Percentiles rank a stretch among this genome's conserved stretches.
phyloP scores from a whole-genome alignment of 202 grass and related monocot genomes.

The Brachypodium distachyon region DNA sequence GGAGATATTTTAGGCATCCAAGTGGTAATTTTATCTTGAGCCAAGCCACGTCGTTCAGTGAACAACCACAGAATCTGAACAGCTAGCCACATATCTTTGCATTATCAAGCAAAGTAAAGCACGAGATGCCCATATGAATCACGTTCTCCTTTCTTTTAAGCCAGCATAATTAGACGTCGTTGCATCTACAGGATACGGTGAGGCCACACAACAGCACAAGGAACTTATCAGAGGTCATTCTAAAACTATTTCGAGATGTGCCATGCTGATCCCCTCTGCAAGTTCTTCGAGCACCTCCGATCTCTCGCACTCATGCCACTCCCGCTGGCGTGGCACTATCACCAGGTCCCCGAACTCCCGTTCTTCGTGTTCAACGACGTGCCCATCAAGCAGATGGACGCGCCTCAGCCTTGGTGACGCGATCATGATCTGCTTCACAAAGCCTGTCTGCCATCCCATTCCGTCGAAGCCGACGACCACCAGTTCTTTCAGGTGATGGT shows the following conservation, averaged over 20 bases:
- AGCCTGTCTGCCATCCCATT: neutral
- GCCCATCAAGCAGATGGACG: conserved; percentile 8
- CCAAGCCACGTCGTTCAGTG: neutral
- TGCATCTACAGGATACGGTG: neutral
- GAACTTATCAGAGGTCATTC: neutral
- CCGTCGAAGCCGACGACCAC: neutral
- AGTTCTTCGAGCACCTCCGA: neutral
- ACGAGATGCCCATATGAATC: neutral
- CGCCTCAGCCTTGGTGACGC: neutral
- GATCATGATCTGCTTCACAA: conserved; percentile 18
- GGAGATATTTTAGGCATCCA: neutral
- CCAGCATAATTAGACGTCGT: neutral
- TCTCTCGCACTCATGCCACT: conserved; percentile 17
- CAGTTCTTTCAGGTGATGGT: conserved; percentile 3
- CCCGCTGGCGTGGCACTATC: neutral
- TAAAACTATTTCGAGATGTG: neutral
- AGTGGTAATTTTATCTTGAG: neutral
- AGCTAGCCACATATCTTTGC: neutral
- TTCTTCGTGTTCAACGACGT: neutral
- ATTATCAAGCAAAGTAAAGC: neutral
- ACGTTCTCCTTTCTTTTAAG: neutral
- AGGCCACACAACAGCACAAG: neutral
- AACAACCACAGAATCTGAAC: neutral
- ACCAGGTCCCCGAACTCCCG: neutral
- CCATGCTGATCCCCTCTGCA: neutral